Percentiles rank a stretch among this genome's conserved stretches.
phyloP scores from a whole-genome alignment of 352 stramenopile species.

The Elongisporangium prolatum region DNA sequence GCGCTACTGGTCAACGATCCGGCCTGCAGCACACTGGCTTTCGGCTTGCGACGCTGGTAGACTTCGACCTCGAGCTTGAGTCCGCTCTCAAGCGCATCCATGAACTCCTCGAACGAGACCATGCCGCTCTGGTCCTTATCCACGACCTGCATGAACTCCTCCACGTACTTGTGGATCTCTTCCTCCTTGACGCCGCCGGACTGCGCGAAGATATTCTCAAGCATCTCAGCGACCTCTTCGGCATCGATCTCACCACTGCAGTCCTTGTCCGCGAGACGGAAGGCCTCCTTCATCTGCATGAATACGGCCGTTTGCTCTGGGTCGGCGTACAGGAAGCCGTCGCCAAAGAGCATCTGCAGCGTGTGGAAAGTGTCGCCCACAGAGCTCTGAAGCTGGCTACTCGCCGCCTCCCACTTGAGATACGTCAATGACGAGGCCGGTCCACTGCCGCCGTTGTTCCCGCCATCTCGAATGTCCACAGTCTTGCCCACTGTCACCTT shows the following conservation, averaged over 20 bases:
- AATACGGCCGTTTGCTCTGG: slow-evolving; percentile 79
- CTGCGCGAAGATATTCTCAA: slow-evolving; percentile 75
- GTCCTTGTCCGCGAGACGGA: slow-evolving; percentile 71
- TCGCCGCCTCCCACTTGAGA: slow-evolving; percentile 46
- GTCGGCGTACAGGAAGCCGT: slow-evolving; percentile 72
- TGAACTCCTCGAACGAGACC: slow-evolving; percentile 81
- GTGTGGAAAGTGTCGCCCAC: slow-evolving; percentile 70
- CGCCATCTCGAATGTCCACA: slow-evolving; percentile 45
- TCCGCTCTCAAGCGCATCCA: slow-evolving; percentile 66
- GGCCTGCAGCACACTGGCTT: slow-evolving; percentile 5
- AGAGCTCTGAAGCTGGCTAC: slow-evolving; percentile 38
- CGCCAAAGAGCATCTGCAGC: slow-evolving; percentile 64
- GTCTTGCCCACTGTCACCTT: slow-evolving; percentile 28
- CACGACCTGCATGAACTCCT: slow-evolving; percentile 70
- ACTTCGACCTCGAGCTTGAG: slow-evolving; percentile 78
- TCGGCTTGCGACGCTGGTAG: slow-evolving; percentile 40
- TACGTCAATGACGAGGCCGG: slow-evolving; percentile 17
- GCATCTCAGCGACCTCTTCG: slow-evolving; percentile 69
- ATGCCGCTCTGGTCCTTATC: slow-evolving; percentile 62
- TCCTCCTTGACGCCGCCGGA: slow-evolving; percentile 67
- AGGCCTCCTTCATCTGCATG: slow-evolving; percentile 87
- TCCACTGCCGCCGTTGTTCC: slow-evolving; percentile 8
- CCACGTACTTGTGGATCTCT: slow-evolving; percentile 67
- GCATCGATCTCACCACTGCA: slow-evolving; percentile 79
- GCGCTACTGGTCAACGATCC: slow-evolving; percentile 11